Conservation (phyloP, 1,284 basidiomycete species). For the Polyporus tsugae region DNA sequence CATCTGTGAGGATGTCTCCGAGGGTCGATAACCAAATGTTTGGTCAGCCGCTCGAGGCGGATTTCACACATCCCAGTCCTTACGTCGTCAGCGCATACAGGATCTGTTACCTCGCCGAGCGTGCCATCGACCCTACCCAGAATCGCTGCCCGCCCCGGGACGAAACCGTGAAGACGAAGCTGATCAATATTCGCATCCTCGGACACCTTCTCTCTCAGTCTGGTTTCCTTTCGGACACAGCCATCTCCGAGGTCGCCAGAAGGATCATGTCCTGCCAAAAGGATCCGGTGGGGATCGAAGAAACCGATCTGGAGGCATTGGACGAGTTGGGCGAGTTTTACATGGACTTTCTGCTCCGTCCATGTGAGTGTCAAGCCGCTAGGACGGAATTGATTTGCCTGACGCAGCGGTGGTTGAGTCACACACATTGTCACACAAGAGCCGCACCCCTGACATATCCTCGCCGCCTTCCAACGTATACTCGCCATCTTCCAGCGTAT, state of each 20-base stretch:
- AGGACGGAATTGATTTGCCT: not conserved
- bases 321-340: not conserved
- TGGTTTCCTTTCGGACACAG: not conserved
- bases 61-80: slow-evolving; percentile 2
- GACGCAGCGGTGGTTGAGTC: not conserved
- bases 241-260: not conserved
- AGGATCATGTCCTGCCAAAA: not conserved
- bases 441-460: not conserved
- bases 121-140: not conserved
- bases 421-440: not conserved
- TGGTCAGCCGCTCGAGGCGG: not conserved
- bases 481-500: not conserved
- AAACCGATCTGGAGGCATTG: not conserved
- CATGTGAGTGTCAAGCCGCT: not conserved
- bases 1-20: too few relatives aligned
- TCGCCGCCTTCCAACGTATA: not conserved
- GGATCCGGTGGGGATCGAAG: not conserved
- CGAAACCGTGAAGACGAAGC: not conserved
- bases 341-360: not conserved
- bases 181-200: slow-evolving; percentile 4
- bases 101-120: not conserved
- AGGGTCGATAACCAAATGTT: not conserved
- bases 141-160: not conserved
- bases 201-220: slow-evolving; percentile 1
- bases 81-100: not conserved